Percentiles rank a stretch among this genome's conserved stretches.
These are phyloP conservation scores for Solanum pimpinellifolium DNA, from an alignment of 257 asterid genomes.

Conservation along the genomic window DNA sequence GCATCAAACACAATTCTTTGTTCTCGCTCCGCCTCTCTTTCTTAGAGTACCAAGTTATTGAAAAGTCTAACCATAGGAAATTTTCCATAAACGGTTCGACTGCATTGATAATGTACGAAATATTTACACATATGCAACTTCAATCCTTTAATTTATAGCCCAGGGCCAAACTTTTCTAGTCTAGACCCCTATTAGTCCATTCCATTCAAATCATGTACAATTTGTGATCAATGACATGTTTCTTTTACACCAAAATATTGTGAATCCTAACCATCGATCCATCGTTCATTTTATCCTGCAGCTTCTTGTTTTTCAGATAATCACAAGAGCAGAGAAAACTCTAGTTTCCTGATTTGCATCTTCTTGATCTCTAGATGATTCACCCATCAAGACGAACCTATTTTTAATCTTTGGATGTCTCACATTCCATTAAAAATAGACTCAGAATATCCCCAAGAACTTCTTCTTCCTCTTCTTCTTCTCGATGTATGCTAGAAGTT, in stretches of 20 bases:
- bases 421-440: background rate
- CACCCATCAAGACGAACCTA: background rate
- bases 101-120: background rate
- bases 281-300: background rate
- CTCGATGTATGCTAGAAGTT: conserved; percentile 60
- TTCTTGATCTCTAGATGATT: background rate
- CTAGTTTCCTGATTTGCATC: background rate
- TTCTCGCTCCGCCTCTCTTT: background rate
- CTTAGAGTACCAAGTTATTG: background rate
- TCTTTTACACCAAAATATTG: background rate
- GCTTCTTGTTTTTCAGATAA: background rate
- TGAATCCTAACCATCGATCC: background rate
- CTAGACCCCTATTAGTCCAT: background rate
- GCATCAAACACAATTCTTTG: background rate
- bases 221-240: background rate
- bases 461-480: conserved; percentile 83
- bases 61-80: background rate
- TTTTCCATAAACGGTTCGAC: background rate
- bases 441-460: conserved; percentile 37
- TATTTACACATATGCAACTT: background rate
- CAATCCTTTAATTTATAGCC: background rate
- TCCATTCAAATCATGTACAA: background rate
- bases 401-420: background rate
- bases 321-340: background rate
- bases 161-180: background rate